Evolutionary conservation across 306 rosid genomes (phyloP), one percentile per base, ranked within the genome.

Genomic region (Acacia melanoxylon): DNA sequence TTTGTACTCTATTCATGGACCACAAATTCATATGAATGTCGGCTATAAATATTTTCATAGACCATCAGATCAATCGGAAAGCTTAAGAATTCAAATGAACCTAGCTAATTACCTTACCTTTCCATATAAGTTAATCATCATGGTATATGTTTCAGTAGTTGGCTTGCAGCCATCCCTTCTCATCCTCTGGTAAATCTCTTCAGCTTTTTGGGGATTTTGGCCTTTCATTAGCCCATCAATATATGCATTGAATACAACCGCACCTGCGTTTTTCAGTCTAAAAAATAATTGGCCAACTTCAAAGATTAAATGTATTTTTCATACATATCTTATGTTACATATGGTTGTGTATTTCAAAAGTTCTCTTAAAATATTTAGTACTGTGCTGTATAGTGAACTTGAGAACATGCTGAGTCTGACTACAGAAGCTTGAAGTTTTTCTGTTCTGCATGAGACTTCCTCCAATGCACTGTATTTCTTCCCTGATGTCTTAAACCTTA

Each of bases 181-280:
- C 98, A 95, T 92, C 87, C 96, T 87, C 33, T 84, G 89, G 82
- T 85, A 95, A 85, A 95, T 89, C 91, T 86, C 96, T 71, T 87
- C 90, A 41, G 93, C 99, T 86, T 93, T 93, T 68, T 86, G 75
- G 44, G 83, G 81, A 68, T 93, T 89, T 86, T 91, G 88, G 52
- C 90, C 91, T 88, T 93, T 95, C 71, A 92, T 84, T 56, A 95
- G 73, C 67, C 98, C 99, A 75, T 93, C 93, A 74, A 95, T 92
- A 77, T 92, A 93, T 74, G 97, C 98, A 79, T 93, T 85, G 48
- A 91, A 93, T 52, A 93, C 98, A 29, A 89, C 84, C 41, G 96
- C 88, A 83, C 95, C 97, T 95, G 97, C 67, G 22, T 65, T 49
- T 31, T 81, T 62, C 62, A 83, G 56, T 73, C 72, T 46, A 41